A percentile compares a stretch with the other conserved stretches of the same genome.
Conservation (phyloP, 208 protist genomes). For the Leishmania turanica region DNA sequence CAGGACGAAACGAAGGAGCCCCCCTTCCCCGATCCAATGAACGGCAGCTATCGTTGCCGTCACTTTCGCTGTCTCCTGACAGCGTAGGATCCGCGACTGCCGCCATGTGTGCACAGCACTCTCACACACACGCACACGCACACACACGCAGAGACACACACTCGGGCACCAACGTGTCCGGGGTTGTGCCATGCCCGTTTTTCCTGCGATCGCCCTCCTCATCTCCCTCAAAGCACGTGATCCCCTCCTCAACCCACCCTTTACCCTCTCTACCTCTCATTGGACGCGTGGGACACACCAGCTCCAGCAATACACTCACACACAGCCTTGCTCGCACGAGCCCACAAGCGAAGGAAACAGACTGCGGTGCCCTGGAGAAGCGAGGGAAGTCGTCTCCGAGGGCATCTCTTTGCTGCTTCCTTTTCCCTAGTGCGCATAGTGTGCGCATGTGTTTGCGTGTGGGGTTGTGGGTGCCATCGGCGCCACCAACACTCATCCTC, state of each 20-base stretch:
- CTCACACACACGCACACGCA: neutral
- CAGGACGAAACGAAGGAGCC: neutral
- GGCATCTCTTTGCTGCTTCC: neutral
- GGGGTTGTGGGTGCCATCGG: neutral
- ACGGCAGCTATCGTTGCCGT: neutral
- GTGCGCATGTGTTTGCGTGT: neutral
- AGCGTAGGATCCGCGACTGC: neutral
- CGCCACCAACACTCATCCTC: neutral
- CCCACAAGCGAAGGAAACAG: neutral
- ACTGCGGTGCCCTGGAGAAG: neutral
- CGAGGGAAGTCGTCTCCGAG: neutral
- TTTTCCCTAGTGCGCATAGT: neutral
- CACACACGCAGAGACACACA: neutral
- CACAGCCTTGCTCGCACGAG: conserved; percentile 15
- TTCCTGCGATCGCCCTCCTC: neutral
- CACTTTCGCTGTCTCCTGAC: neutral
- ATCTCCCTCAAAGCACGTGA: neutral
- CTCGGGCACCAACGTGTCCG: neutral
- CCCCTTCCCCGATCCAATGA: neutral
- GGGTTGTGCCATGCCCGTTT: neutral
- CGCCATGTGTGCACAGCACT: neutral
- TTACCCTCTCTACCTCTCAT: neutral
- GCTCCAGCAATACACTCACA: neutral
- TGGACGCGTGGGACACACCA: neutral
- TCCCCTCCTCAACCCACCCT: neutral